Evolutionary conservation across 768 basidiomycete species (phyloP), one percentile per base, ranked within the genome.

Genomic region (Russula earlei): DNA sequence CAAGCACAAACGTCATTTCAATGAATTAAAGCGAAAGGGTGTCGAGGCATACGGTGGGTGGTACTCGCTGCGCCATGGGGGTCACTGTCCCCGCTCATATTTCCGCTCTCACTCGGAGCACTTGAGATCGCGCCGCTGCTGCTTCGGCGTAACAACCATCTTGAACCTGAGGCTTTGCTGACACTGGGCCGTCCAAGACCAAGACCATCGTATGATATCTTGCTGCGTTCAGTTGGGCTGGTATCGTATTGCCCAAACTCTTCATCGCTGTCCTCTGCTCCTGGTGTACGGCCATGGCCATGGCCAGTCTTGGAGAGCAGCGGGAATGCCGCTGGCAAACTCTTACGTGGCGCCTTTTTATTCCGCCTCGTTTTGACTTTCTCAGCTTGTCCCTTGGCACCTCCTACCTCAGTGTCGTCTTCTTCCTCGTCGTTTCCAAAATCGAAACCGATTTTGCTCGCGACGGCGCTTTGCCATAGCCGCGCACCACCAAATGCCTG

Each of bases 401-500:
- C 69, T 40, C 55, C 47, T 52, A 25, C 62, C 11, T 50, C 57
- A 33, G 56, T 25, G 24, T 20, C 64, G n/a, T 64, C 69, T 20
- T 69, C 71, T 10, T 72, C 72, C 12, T 70, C 65, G 17, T 70
- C 75, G 31, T 69, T 70, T 36, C 59, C 62, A 41, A 62, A 62
- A 43, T 62, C 62, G 65, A 78, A 79, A 34, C 80, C 82, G 46
- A 87, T 80, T 67, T 85, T 87, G 61, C 76, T 68, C 14, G 87
- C 77, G 19, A 89, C 78, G 4, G 87, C 87, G 64, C 87, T 89
- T 67, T 88, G 87, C 87, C 87, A 90, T 4, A 84, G 85, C 10
- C 87, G 74, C 48, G 80, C 77, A 11, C 56, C 59, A 17, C 43
- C 59, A 64, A 36, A 66, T 37, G 56, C 84, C 70, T n/a, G 64